These are phyloP conservation scores for Colletotrichum acutatum DNA, from an alignment of 2,329 filamentous ascomycete genomes.

Conservation along the genomic window DNA sequence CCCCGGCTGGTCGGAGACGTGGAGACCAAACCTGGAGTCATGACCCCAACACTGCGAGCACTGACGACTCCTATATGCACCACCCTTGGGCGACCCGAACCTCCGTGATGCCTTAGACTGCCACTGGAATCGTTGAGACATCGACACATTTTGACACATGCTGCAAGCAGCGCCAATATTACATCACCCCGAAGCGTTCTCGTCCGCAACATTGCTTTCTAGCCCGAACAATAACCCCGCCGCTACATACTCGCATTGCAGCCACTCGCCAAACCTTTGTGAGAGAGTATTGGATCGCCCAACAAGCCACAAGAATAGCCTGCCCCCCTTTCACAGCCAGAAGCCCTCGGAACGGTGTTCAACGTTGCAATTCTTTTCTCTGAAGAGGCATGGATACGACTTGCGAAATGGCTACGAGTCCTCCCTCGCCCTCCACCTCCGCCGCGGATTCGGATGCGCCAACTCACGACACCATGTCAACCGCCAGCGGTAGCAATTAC, in stretches of 20 bases:
- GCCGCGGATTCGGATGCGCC: background rate
- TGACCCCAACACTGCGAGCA: conserved; percentile 17
- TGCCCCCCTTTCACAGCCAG: background rate
- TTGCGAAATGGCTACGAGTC: conserved; percentile 23
- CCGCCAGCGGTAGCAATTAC: conserved; percentile 39
- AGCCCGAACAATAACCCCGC: background rate
- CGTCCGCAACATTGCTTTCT: background rate
- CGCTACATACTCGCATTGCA: background rate
- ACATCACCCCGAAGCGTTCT: background rate
- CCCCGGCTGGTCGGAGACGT: conserved; percentile 15
- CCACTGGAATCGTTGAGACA: conserved; percentile 4
- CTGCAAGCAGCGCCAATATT: background rate
- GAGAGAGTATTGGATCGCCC: background rate
- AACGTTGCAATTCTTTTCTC: background rate
- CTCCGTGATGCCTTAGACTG: background rate
- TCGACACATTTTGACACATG: background rate
- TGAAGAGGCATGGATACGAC: conserved; percentile 7
- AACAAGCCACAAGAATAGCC: background rate
- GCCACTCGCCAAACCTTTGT: background rate
- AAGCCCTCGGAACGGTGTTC: background rate
- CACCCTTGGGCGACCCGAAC: conserved; percentile 5
- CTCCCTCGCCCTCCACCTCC: conserved; percentile 2
- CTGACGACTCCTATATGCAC: conserved; percentile 11
- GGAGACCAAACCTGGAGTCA: conserved; percentile 25
- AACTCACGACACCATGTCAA: conserved; percentile 4